Evolutionary conservation across 441 rosid genomes (phyloP), one percentile per base, ranked within the genome.

Genomic region (Biscutella laevigata): DNA sequence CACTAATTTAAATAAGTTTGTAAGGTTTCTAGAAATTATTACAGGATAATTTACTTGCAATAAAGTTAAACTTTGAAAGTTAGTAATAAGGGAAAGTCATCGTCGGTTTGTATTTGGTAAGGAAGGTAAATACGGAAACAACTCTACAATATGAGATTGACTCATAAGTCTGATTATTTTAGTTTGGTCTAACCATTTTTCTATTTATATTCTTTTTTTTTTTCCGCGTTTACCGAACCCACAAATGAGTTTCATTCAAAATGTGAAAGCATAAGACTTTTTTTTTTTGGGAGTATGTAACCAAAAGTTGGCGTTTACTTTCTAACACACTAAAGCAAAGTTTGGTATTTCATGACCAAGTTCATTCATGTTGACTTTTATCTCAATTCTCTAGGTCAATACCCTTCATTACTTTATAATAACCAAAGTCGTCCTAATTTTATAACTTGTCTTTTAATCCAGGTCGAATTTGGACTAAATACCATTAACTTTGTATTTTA

Each of bases 301-400:
- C 61, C 13, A n/a, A 53, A 59, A 60, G 66, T 33, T 19, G 66
- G 66, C 71, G 71, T 60, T 67, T 59, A 59, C 66, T 59, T 59
- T 59, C 28, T 46, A n/a, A 24, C 29, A 40, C 39, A 38, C 14
- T 25, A n/a, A 66, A 66, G 61, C 66, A 66, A 59, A 38, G 61
- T 59, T 66, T 59, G 71, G 50, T 52, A 66, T 66, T 59, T 39
- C 24, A 15, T 8, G 64, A 39, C 64, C 61, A 66, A 59, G 55
- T 66, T 67, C 62, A 67, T 67, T 53, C 47, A 33, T 35, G 39
- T 60, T 67, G 70, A 66, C 66, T 54, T 46, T 59, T 7, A 24
- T 46, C 33, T 43, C 30, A 12, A 2, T 35, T 50, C 36, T 58
- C 48, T 42, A 42, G 44, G 53, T 58, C 41, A 40, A 42, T 33